These are phyloP conservation scores for Dendryphion nanum DNA, from an alignment of 2,329 filamentous ascomycete species.

Conservation along the genomic window DNA sequence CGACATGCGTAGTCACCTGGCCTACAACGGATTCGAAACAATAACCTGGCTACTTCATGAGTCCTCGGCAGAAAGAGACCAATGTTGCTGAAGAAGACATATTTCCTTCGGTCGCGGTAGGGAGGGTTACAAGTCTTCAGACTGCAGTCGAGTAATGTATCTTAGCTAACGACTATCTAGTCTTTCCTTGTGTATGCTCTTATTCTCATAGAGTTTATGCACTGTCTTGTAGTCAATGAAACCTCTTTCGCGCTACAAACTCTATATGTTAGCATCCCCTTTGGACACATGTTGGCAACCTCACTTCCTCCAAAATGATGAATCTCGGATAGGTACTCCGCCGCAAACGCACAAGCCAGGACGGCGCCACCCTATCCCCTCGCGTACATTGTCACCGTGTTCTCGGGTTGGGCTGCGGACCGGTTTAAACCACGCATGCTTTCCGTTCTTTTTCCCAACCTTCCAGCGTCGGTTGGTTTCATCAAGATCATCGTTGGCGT, in stretches of 20 bases:
- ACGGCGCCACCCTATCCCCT: conserved; percentile 13
- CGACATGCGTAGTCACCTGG: background rate
- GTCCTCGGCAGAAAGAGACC: background rate
- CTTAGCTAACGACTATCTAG: no score
- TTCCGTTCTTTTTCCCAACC: conserved; percentile 9
- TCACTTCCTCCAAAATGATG: conserved; percentile 4
- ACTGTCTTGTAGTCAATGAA: conserved; percentile 7
- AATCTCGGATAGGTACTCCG: conserved; percentile 12
- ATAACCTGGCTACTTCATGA: background rate
- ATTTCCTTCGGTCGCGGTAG: background rate
- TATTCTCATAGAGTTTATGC: conserved; percentile 5
- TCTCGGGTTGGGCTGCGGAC: conserved; percentile 12
- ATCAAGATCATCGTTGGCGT: conserved; percentile 42
- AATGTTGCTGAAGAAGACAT: background rate
- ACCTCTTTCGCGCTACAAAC: conserved; percentile 5
- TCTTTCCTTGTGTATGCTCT: conserved; percentile 6
- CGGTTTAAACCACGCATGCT: conserved; percentile 11
- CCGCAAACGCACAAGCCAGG: conserved; percentile 13
- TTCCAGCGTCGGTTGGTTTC: conserved; percentile 37
- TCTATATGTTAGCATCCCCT: no score
- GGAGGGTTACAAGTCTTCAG: no score
- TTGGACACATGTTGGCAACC: no score
- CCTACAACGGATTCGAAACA: background rate
- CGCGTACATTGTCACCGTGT: conserved; percentile 9
- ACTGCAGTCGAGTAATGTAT: no score